A percentile compares a stretch with the other conserved stretches of the same genome.
Evolutionary conservation across 805 yeast genomes (phyloP).

Genomic region (Spathaspora hagerdaliae): DNA sequence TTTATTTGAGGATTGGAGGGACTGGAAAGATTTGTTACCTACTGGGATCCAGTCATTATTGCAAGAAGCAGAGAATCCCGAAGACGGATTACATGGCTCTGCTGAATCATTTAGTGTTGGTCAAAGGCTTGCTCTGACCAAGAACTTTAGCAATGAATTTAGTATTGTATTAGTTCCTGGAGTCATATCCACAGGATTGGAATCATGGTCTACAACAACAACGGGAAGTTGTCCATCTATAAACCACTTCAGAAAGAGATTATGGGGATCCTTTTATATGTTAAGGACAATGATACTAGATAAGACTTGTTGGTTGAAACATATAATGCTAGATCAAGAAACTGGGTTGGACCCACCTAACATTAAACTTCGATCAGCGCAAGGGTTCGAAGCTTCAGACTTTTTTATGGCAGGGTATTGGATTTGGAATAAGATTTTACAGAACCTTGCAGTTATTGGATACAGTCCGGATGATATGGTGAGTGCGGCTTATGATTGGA

Average conservation of each 20-base stretch:
- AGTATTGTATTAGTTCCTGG: slow-evolving; percentile 96
- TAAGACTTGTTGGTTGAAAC: slow-evolving; percentile 90
- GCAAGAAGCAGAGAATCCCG: slow-evolving; percentile 44
- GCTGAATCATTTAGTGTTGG: slow-evolving; percentile 91
- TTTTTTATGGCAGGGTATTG: slow-evolving; percentile 96
- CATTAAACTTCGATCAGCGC: slow-evolving; percentile 80
- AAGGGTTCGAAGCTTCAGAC: slow-evolving; percentile 95
- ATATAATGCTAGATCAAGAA: slow-evolving; percentile 80
- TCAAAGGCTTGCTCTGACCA: slow-evolving; percentile 47
- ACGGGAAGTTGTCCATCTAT: slow-evolving; percentile 75
- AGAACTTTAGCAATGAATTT: slow-evolving; percentile 52
- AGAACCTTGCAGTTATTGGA: slow-evolving; percentile 89
- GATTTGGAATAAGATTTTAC: slow-evolving; percentile 97
- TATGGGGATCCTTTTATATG: slow-evolving; percentile 99
- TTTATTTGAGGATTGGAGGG: slow-evolving; percentile 61
- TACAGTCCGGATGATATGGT: slow-evolving; percentile 89
- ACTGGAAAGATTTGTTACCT: slow-evolving; percentile 63
- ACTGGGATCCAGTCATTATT: slow-evolving; percentile 56
- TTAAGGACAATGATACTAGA: slow-evolving; percentile 86
- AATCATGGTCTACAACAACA: slow-evolving; percentile 85
- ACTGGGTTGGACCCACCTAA: slow-evolving; percentile 93
- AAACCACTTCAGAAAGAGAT: slow-evolving; percentile 80
- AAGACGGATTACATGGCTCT: slow-evolving; percentile 42
- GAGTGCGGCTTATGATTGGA: slow-evolving; percentile 95
- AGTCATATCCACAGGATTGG: slow-evolving; percentile 91